Evolutionary conservation across 257 asterid species (phyloP), one percentile per base, ranked within the genome.

Genomic region (Solanum megistacrolobum): DNA sequence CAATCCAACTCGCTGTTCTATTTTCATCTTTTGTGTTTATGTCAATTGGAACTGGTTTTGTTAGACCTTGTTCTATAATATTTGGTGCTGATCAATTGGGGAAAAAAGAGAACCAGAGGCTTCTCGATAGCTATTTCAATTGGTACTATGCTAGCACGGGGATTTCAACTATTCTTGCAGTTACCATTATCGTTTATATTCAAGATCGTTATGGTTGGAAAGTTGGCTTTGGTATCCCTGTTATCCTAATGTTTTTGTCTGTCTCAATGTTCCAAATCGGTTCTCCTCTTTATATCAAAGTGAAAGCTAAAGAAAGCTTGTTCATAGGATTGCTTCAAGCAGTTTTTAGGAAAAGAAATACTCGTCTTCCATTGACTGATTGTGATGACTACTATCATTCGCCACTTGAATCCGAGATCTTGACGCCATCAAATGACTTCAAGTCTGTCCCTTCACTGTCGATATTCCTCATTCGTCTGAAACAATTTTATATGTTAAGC

Each of bases 131-230:
- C 31, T 74, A 72, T 72, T 72, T 79, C 65, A 83, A 73, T 52
- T 86, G 89, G 87, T 86, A 83, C 69, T 81, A 89, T 73, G 88
- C 83, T 81, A 69, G 88, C 41, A 62, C 72, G 12, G 85, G 82
- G 71, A 38, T 83, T 31, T 83, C 91, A 86, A 58, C 34, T 21
- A 20, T 89, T 27, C 21, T 89, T 82, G 91, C 89, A 1, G 46
- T 85, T 32, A 82, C 89, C 1, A 8, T 71, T 12, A 38, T 86
- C 13, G 89, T 89, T 86, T 89, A 89, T 84, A 82, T 86, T 55
- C 91, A 89, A 66, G 91, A 89, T 21, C 68, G n/a, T 72, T 89
- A 66, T 34, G 91, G 91, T 9, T 89, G 91, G 89, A 2, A 6
- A 82, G 78, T 89, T 71, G 89, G 91, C 4, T 89, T 82, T 55